phyloP scores from a whole-genome alignment of 2,329 filamentous ascomycete species.

The Phoma sp. region DNA sequence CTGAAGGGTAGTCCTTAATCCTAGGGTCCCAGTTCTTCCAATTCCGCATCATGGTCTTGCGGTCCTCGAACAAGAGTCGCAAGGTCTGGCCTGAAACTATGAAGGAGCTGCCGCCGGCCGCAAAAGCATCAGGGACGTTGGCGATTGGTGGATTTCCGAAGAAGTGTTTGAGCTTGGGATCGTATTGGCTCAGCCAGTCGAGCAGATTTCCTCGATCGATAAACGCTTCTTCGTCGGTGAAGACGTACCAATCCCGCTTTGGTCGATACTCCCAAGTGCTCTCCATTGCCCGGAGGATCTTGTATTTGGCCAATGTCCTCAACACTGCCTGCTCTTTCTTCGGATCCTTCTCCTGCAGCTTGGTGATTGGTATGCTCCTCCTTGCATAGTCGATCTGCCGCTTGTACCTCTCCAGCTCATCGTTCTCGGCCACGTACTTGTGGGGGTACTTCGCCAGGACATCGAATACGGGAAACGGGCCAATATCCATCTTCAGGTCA shows the following conservation, averaged over 20 bases:
- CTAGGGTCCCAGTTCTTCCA: conserved; percentile 57
- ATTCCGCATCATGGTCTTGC: conserved; percentile 49
- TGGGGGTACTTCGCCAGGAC: conserved; percentile 42
- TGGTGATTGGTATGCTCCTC: conserved; percentile 34
- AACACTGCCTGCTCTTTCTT: conserved; percentile 29
- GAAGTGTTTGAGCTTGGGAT: conserved; percentile 58
- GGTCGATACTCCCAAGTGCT: conserved; percentile 47
- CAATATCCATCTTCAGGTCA: conserved; percentile 45
- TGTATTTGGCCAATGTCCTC: conserved; percentile 47
- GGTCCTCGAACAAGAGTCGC: conserved; percentile 50
- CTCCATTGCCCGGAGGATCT: conserved; percentile 47
- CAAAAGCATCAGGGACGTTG: conserved; percentile 53
- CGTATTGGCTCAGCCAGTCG: conserved; percentile 59
- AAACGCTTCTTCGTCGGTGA: conserved; percentile 66
- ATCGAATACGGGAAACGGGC: conserved; percentile 46
- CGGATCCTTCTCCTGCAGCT: conserved; percentile 26
- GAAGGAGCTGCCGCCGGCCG: conserved; percentile 61
- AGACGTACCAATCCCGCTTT: conserved; percentile 64
- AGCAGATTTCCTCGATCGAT: conserved; percentile 61
- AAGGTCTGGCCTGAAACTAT: conserved; percentile 59
- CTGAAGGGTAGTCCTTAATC: conserved; percentile 57
- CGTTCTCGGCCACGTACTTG: conserved; percentile 36
- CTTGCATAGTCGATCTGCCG: conserved; percentile 41
- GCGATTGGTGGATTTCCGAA: conserved; percentile 53
- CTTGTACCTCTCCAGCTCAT: conserved; percentile 48